Evolutionary conservation across 2,329 filamentous ascomycete species (phyloP), one percentile per base, ranked within the genome.

Genomic region (Trichoderma koningii): DNA sequence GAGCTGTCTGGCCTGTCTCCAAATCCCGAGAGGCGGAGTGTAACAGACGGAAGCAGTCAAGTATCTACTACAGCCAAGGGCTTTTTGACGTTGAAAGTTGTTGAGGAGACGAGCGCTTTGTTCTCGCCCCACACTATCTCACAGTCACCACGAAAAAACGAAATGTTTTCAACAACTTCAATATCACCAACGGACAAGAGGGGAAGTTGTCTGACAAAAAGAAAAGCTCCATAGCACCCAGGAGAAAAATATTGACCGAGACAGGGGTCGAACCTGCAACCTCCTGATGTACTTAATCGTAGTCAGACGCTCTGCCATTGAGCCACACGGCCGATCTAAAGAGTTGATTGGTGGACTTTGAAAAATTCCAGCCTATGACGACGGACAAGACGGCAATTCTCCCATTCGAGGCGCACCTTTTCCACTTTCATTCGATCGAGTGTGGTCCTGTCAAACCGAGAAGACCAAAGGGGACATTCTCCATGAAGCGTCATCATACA

Each of bases 251-350:
- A 21, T 61, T 64, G 61, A 64, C 61, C 61, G 61, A 64, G 61
- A 64, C 61, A 64, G 61, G 61, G 61, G 61, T 64, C 61, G 61
- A 64, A 64, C 61, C 61, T 64, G 61, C 61, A 64, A 64, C 61
- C 61, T 64, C 61, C 61, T 64, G 61, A 64, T 64, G 1, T 64
- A 64, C 61, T 64, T 12, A 23, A 64, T 64, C 61, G 61, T 64
- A 64, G 61, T 64, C 61, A 64, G 61, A 64, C 61, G 61, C 61
- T 64, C 61, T 64, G 61, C 61, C 61, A 64, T 64, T 64, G 61
- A 64, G 61, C 61, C 61, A 64, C 61, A 64, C 61, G 61, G 61
- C 61, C 61, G 55, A 28, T 47, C 12, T 14, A 14, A 38, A 12
- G 34, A 38, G 14, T 45, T 19, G 38, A 55, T 59, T 63, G 26